A percentile compares a stretch with the other conserved stretches of the same genome.
Conservation (phyloP, 805 yeast species). For the Hyphopichia homilentoma region DNA sequence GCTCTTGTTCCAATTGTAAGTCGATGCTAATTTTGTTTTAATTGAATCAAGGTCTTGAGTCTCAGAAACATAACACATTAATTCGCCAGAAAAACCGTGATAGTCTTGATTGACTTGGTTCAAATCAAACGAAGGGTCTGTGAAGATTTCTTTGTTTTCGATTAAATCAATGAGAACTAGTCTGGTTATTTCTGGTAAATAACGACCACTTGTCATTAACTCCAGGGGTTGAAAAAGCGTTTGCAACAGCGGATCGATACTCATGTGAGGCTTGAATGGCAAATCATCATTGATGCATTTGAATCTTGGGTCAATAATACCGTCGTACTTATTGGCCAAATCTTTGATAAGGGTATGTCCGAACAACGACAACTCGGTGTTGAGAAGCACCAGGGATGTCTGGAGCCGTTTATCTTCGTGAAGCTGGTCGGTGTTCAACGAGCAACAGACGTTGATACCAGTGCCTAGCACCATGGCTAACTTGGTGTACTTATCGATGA, state of each 20-base stretch:
- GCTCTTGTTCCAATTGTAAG: conserved; percentile 17
- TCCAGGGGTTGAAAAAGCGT: conserved; percentile 54
- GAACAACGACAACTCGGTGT: conserved; percentile 56
- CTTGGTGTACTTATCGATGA: conserved; percentile 29
- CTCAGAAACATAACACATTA: conserved; percentile 38
- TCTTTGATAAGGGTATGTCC: conserved; percentile 33
- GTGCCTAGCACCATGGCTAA: conserved; percentile 67
- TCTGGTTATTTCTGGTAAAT: conserved; percentile 51
- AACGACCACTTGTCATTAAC: conserved; percentile 52
- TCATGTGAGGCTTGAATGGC: conserved; percentile 29
- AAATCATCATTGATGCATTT: conserved; percentile 9
- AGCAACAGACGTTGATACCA: conserved; percentile 57
- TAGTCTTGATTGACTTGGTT: conserved; percentile 12
- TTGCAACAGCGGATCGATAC: conserved; percentile 12
- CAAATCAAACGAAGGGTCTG: conserved; percentile 7
- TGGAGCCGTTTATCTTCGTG: conserved; percentile 16
- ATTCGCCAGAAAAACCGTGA: conserved; percentile 39
- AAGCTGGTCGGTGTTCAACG: conserved; percentile 17
- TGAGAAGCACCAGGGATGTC: conserved; percentile 27
- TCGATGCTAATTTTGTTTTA: conserved; percentile 13
- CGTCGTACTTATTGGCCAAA: conserved; percentile 36
- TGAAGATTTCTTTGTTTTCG: conserved; percentile 23
- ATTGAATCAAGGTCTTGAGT: conserved; percentile 14
- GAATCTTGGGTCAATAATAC: conserved; percentile 32
- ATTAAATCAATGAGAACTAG: conserved; percentile 36